Conservation (phyloP, 1,284 basidiomycete genomes). For the Pascua guehoae region DNA sequence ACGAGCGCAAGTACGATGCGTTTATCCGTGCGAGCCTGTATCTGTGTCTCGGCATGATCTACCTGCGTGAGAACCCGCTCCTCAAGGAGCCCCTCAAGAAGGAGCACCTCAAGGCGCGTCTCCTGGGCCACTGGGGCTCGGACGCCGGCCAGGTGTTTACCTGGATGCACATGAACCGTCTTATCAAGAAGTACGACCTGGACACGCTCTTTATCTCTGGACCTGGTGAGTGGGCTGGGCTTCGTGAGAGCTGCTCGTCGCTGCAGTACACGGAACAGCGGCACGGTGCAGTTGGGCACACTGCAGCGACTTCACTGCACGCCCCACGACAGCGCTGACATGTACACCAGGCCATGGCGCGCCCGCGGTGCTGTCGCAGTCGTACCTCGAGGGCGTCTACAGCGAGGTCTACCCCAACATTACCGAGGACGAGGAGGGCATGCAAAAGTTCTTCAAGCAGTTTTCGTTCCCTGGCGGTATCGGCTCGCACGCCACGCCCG, state of each 20-base stretch:
- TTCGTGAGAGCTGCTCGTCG: not conserved
- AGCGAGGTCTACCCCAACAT: conserved; percentile 78
- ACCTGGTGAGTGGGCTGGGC: conserved; percentile 20
- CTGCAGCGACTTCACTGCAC: too few relatives aligned
- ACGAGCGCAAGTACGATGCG: too few relatives aligned
- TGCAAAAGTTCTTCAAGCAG: conserved; percentile 54
- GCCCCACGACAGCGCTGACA: not conserved
- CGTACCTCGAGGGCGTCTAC: conserved; percentile 82
- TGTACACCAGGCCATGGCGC: conserved; percentile 72
- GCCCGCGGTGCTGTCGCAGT: conserved; percentile 72
- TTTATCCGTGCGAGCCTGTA: too few relatives aligned
- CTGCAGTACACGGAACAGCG: not conserved
- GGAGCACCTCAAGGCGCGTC: conserved; percentile 71
- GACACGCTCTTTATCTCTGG: conserved; percentile 59
- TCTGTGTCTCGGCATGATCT: conserved; percentile 55
- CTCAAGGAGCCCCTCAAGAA: conserved; percentile 59
- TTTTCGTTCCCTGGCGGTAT: conserved; percentile 54
- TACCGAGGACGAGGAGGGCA: conserved; percentile 60
- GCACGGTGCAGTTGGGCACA: too few relatives aligned
- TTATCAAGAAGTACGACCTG: conserved; percentile 52
- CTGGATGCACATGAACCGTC: conserved; percentile 73
- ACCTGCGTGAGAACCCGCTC: conserved; percentile 69
- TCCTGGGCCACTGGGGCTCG: conserved; percentile 58
- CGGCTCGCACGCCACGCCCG: conserved; percentile 60
- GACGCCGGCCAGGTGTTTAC: conserved; percentile 67